Evolutionary conservation across 495 filamentous ascomycete species (phyloP).

Genomic region (Bathelium albidoporum): DNA sequence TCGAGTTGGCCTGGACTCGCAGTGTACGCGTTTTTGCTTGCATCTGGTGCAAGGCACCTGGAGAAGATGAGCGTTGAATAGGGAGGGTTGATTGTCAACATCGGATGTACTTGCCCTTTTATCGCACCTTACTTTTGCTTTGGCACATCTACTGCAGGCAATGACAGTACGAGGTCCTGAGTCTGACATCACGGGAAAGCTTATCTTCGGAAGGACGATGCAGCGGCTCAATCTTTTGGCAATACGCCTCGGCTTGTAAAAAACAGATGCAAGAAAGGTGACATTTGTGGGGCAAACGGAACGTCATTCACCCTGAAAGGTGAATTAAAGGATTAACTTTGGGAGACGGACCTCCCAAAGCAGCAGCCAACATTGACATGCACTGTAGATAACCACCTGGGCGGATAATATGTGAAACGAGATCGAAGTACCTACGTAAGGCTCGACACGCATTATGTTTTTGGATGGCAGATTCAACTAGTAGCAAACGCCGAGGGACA

Average conservation of each 20-base stretch:
- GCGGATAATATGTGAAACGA: background rate
- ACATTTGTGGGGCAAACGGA: background rate
- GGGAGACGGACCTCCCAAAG: background rate
- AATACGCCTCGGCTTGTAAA: background rate
- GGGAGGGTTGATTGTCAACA: background rate
- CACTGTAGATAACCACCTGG: background rate
- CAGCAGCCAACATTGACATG: background rate
- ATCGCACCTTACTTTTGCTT: conserved; percentile 4
- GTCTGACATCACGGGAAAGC: conserved; percentile 3
- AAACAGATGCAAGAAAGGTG: background rate
- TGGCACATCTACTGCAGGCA: conserved; percentile 4
- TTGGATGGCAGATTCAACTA: background rate
- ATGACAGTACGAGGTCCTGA: conserved; percentile 2
- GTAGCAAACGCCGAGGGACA: background rate
- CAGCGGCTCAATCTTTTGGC: background rate
- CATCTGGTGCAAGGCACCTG: conserved; percentile 4
- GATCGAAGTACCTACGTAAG: background rate
- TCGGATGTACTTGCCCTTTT: background rate
- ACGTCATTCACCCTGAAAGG: background rate
- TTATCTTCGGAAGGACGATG: conserved; percentile 1
- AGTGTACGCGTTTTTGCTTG: background rate
- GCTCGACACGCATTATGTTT: background rate
- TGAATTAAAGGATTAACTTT: background rate
- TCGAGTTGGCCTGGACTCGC: conserved; percentile 1
- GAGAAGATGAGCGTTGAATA: background rate